These are phyloP conservation scores for Iberis amara DNA, from an alignment of 441 rosid species.

Conservation along the genomic window DNA sequence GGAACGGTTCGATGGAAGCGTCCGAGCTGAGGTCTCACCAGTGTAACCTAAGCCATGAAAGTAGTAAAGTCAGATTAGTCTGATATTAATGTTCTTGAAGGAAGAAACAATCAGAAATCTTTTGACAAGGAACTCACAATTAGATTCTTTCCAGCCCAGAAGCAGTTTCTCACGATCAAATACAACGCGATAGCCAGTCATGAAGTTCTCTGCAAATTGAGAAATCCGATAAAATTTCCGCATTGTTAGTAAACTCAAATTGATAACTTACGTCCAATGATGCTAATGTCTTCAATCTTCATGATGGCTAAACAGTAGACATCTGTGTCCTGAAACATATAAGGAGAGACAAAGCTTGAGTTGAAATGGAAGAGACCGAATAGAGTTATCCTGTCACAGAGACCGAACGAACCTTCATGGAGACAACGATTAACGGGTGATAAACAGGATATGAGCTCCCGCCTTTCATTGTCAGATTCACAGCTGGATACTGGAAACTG, in stretches of 20 bases:
- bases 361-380: constrained; percentile 5
- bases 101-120: not conserved
- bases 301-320: constrained; percentile 71
- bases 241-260: not conserved
- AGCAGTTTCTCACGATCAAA: constrained; percentile 71
- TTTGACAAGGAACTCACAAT: constrained; percentile 52
- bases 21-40: constrained; percentile 31
- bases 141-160: constrained; percentile 75
- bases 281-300: constrained; percentile 67
- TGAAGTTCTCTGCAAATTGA: constrained; percentile 72
- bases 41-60: constrained; percentile 28
- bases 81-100: not conserved
- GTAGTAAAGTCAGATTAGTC: not conserved
- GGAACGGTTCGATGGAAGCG: constrained; percentile 39
- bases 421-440: constrained; percentile 42
- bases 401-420: constrained; percentile 37
- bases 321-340: constrained; percentile 37
- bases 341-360: constrained; percentile 15
- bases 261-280: constrained; percentile 85
- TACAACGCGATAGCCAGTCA: constrained; percentile 73
- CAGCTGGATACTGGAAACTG: constrained; percentile 35
- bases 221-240: not conserved
- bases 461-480: constrained; percentile 77
- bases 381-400: constrained; percentile 4
- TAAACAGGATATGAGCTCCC: constrained; percentile 49